These are phyloP conservation scores for Russula ochroleuca DNA, from an alignment of 768 basidiomycete species.

Conservation along the genomic window DNA sequence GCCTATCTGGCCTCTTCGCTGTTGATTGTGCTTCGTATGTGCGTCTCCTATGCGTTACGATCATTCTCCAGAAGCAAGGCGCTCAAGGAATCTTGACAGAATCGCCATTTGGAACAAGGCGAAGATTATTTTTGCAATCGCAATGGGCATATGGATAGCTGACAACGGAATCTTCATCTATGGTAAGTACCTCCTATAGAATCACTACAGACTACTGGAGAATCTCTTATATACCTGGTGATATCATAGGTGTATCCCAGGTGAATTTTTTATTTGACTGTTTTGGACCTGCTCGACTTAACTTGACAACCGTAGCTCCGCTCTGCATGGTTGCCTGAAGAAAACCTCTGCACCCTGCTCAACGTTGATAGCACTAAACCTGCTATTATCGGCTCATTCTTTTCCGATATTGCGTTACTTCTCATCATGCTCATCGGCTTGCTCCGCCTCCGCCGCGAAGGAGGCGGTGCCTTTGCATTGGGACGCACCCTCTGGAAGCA, in stretches of 20 bases:
- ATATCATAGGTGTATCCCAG: not conserved
- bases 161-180: not conserved
- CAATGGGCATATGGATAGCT: not conserved
- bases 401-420: not conserved
- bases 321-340: not conserved
- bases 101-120: slow-evolving; percentile 13
- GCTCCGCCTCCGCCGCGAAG: not conserved
- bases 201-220: too few species aligned
- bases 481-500: slow-evolving; percentile 8
- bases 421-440: not conserved
- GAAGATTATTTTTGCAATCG: not conserved
- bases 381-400: not conserved
- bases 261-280: not conserved
- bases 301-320: not conserved
- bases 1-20: not conserved
- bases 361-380: not conserved
- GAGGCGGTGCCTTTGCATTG: not conserved
- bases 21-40: slow-evolving; percentile 9
- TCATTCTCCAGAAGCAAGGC: not conserved
- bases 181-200: not conserved
- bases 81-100: not conserved
- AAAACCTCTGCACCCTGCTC: not conserved
- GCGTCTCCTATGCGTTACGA: not conserved
- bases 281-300: not conserved
- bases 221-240: not conserved